phyloP scores from a whole-genome alignment of 2,329 filamentous ascomycete species.

The Plectosphaerella plurivora region DNA sequence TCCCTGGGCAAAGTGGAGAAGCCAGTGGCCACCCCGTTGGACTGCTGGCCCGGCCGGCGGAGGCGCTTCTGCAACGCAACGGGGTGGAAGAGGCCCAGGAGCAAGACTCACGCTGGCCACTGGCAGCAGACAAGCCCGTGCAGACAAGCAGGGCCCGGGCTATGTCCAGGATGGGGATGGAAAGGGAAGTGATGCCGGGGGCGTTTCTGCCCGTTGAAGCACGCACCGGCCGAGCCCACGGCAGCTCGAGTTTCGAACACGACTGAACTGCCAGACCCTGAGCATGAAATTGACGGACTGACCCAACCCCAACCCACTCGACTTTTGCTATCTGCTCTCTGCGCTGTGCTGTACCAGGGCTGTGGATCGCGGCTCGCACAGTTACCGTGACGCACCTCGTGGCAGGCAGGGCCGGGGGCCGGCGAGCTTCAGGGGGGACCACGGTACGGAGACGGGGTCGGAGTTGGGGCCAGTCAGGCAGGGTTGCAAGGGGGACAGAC shows the following conservation, averaged over 20 bases:
- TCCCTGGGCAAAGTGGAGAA: constrained; percentile 4
- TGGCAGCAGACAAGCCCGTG: neutral
- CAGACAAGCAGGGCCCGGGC: constrained; percentile 7
- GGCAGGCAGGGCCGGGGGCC: too few species aligned
- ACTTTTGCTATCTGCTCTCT: too few species aligned
- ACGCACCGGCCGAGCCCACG: neutral
- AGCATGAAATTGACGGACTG: constrained; percentile 3
- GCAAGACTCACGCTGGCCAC: neutral
- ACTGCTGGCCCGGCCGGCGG: neutral
- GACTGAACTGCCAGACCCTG: constrained; percentile 4
- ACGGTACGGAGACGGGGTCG: too few species aligned
- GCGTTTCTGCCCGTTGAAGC: neutral
- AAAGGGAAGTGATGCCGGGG: neutral
- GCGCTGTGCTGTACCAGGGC: too few species aligned
- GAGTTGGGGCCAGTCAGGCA: too few species aligned
- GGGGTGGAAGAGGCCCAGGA: neutral
- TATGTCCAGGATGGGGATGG: constrained; percentile 5
- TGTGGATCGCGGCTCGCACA: too few species aligned
- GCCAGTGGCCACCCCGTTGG: neutral
- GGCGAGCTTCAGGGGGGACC: too few species aligned
- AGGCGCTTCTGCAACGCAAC: neutral
- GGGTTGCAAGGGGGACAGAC: too few species aligned
- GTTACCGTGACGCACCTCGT: too few species aligned
- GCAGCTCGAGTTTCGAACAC: constrained; percentile 7
- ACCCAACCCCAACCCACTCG: too few species aligned